Base-by-base conservation (phyloP, 2,329 filamentous ascomycete species). In the Hypoxylon sp. region DNA sequence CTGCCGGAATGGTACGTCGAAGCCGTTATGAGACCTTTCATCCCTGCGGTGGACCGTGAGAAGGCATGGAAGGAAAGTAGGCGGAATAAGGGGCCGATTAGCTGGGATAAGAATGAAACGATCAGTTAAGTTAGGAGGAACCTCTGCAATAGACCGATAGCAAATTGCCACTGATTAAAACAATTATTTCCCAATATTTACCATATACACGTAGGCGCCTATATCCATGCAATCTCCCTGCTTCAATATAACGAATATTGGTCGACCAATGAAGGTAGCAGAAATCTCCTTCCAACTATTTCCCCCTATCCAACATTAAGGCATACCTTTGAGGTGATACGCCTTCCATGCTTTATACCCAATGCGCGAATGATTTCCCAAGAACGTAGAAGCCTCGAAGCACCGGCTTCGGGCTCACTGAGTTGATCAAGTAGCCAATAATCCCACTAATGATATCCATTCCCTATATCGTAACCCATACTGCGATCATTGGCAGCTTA, bases 1-100 rank as follows among this genome's bases (percentile, higher is more conserved):
- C 77, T 92, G 74, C 87, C 88, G 33, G 67, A 77, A 72, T 73
- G 64, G 42, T 92, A 91, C 78, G 87, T 89, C 5, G 77, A 85
- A 2, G 68, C 75, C 31, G 83, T 88, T 5, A 81, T 91, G 81
- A 82, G 88, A 76, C 79, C 73, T 68, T 90, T 80, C 29, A 76
- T 79, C 3, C 66, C 70, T 2, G 63, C 31, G 3, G 5, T 35
- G 48, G 8, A 10, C 14, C 8, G 13, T 44, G 39, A 22, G 39
- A 17, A 44, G 29, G 29, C 5, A 9, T 31, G 29, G 29, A 31
- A 9, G 29, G 6, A 9, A 31, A 31, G 29, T 31, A 31, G 29
- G 29, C 6, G 29, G 29, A 31, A 31, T 31, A 31, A 31, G 29
- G 29, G 29, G 29, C 29, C 29, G 29, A 31, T 31, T 31, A 31